phyloP scores from a whole-genome alignment of 371 early-diverging fungal genomes.

The Mortierella sp. region DNA sequence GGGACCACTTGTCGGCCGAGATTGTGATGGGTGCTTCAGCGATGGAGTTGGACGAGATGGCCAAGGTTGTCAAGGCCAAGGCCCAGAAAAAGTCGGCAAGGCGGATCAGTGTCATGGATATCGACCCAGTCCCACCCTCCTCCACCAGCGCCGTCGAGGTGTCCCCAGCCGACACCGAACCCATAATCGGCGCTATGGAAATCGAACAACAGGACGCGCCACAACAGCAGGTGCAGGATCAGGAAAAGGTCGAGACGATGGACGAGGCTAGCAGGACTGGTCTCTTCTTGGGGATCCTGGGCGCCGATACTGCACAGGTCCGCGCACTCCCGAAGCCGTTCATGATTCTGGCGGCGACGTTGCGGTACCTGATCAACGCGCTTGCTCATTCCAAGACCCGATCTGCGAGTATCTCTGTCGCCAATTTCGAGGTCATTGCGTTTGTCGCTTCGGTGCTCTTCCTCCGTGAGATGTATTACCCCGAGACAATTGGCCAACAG shows the following conservation, averaged over 20 bases:
- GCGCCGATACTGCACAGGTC: conserved; percentile 41
- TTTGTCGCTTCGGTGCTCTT: conserved; percentile 51
- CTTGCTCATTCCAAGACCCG: conserved; percentile 51
- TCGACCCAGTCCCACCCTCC: conserved; percentile 10
- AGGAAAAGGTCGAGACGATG: neutral
- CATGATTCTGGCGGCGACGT: conserved; percentile 49
- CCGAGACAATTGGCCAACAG: conserved; percentile 12
- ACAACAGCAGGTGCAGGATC: neutral
- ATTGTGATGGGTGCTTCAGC: conserved; percentile 35
- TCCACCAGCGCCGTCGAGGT: neutral
- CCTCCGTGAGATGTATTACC: conserved; percentile 34
- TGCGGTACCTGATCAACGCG: conserved; percentile 48
- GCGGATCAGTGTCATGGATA: conserved; percentile 41
- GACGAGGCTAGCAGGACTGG: conserved; percentile 44
- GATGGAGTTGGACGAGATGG: conserved; percentile 36
- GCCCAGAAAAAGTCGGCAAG: neutral
- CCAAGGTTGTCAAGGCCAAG: conserved; percentile 18
- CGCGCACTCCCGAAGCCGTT: conserved; percentile 34
- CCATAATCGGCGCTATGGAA: conserved; percentile 16
- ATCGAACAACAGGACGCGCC: neutral
- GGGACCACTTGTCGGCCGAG: conserved; percentile 52
- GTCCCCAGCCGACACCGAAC: neutral
- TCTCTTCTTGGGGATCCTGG: conserved; percentile 46
- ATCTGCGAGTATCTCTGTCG: conserved; percentile 39
- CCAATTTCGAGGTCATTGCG: conserved; percentile 56